Conservation (phyloP, 495 filamentous ascomycete species). For the Xylaria flabelliformis region DNA sequence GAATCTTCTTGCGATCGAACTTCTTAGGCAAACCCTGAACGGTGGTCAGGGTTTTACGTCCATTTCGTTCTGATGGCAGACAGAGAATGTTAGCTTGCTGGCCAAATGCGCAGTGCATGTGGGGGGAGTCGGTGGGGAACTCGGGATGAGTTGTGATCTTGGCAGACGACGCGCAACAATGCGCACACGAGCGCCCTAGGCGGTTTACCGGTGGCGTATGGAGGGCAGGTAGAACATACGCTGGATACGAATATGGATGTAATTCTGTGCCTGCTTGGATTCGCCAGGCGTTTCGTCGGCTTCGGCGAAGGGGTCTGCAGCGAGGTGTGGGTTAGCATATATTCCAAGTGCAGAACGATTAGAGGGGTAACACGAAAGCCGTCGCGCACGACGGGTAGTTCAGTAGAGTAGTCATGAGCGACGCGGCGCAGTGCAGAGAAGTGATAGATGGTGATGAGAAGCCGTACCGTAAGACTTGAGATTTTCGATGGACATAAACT, state of each 20-base stretch:
- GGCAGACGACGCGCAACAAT: conserved; percentile 3
- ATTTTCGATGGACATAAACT: conserved; percentile 99
- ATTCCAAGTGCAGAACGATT: conserved; percentile 2
- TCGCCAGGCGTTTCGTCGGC: conserved; percentile 99
- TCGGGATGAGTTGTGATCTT: not conserved
- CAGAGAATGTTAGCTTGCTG: conserved; percentile 28
- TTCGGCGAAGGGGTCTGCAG: conserved; percentile 99
- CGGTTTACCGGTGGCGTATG: not conserved
- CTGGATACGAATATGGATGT: conserved; percentile 99
- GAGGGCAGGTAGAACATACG: conserved; percentile 67
- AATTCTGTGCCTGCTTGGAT: conserved; percentile 88
- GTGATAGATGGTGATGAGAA: conserved; percentile 38
- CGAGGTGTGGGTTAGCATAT: conserved; percentile 28
- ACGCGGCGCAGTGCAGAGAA: conserved; percentile 11
- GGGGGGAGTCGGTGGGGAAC: conserved; percentile 10
- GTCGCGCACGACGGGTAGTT: not conserved
- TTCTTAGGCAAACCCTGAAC: conserved; percentile 98
- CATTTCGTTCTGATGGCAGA: conserved; percentile 86
- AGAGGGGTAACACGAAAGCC: conserved; percentile 9
- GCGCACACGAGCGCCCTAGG: conserved; percentile 26
- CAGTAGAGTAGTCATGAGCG: not conserved
- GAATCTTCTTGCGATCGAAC: conserved; percentile 98
- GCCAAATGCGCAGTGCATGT: conserved; percentile 12
- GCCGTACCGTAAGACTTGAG: conserved; percentile 97
- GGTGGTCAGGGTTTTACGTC: conserved; percentile 99